Conservation (phyloP, 2,329 filamentous ascomycete species). For the Xylariales sp. region DNA sequence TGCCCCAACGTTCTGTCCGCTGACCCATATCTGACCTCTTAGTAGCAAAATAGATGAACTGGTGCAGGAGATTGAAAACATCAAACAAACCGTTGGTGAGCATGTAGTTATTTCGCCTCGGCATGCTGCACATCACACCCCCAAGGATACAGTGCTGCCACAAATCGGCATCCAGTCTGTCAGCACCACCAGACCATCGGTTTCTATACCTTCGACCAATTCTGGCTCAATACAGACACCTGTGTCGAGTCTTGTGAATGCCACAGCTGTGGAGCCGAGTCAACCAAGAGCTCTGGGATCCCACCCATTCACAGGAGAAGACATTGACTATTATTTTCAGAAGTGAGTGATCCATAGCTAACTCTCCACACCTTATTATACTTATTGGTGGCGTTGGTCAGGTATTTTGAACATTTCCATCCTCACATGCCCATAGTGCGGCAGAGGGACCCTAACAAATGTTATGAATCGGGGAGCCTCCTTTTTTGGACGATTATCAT, state of each 20-base stretch:
- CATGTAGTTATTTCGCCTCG: neutral
- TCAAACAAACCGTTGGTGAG: slow-evolving; percentile 45
- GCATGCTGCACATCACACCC: slow-evolving; percentile 5
- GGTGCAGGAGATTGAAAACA: slow-evolving; percentile 49
- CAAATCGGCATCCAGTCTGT: slow-evolving; percentile 11
- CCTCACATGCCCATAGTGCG: slow-evolving; percentile 48
- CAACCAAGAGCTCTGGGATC: slow-evolving; percentile 40
- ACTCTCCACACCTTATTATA: neutral
- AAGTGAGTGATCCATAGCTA: slow-evolving; percentile 28
- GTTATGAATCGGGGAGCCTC: slow-evolving; percentile 41
- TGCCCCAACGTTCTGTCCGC: neutral
- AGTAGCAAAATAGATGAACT: slow-evolving; percentile 50
- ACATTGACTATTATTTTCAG: slow-evolving; percentile 53
- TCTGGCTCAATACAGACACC: slow-evolving; percentile 21
- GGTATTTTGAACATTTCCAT: slow-evolving; percentile 49
- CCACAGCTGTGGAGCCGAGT: slow-evolving; percentile 18
- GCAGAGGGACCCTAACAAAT: slow-evolving; percentile 43
- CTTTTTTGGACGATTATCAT: slow-evolving; percentile 54
- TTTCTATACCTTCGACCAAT: slow-evolving; percentile 17
- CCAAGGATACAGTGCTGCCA: slow-evolving; percentile 13
- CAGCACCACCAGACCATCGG: slow-evolving; percentile 8
- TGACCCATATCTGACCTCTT: neutral
- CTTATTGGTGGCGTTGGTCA: slow-evolving; percentile 14
- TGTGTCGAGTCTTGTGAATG: slow-evolving; percentile 15
- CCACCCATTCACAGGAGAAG: slow-evolving; percentile 44